phyloP scores from a whole-genome alignment of 345 rosid genomes.

The Brassica napus region Da-Ae NC_063452.1:1703501-1704000 shows the following conservation, averaged over 20 bases:
- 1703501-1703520: background rate
- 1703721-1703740: background rate
- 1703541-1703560: background rate
- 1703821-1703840: background rate
- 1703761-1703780: constrained; percentile 10
- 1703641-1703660: background rate
- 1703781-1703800: background rate
- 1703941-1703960: constrained; percentile 48
- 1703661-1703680: background rate
- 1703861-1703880: constrained; percentile 8
- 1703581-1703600: constrained; percentile 23
- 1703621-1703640: background rate
- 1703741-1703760: no score
- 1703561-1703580: background rate
- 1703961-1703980: constrained; percentile 56
- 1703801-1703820: constrained; percentile 14
- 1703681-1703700: background rate
- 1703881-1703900: no score
- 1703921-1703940: constrained; percentile 81
- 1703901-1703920: constrained; percentile 56
- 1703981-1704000: constrained; percentile 45
- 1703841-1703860: background rate
- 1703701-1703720: no score
- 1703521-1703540: background rate
- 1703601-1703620: constrained; percentile 33